A percentile compares a stretch with the other conserved stretches of the same genome.
phyloP scores from a whole-genome alignment of 805 yeast genomes.

The Candida insectalens region DNA sequence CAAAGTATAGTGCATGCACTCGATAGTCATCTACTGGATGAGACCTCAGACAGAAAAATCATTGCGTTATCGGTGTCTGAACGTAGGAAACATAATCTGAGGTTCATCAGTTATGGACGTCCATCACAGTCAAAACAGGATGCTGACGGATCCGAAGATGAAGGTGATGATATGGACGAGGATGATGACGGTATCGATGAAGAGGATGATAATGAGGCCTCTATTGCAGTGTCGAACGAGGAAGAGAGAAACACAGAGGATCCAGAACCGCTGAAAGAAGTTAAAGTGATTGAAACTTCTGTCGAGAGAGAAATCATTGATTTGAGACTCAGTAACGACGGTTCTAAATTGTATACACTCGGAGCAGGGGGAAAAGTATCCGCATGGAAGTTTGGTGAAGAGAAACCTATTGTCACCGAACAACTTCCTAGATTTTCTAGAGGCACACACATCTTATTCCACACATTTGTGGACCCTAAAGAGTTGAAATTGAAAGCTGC shows the following conservation, averaged over 20 bases:
- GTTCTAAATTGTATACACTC: conserved; percentile 22
- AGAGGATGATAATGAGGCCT: conserved; percentile 12
- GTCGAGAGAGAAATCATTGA: conserved; percentile 17
- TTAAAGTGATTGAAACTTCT: conserved; percentile 20
- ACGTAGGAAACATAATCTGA: conserved; percentile 22
- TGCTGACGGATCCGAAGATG: not conserved
- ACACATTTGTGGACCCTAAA: conserved; percentile 19
- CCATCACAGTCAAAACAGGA: not conserved
- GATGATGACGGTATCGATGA: conserved; percentile 18
- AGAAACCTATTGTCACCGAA: conserved; percentile 5
- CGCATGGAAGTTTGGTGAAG: conserved; percentile 13
- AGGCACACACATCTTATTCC: conserved; percentile 9
- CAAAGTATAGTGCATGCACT: conserved; percentile 32
- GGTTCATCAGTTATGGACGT: conserved; percentile 18
- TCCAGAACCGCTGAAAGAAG: conserved; percentile 22
- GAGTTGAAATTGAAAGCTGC: conserved; percentile 15
- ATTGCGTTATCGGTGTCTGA: conserved; percentile 27
- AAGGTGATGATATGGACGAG: conserved; percentile 9
- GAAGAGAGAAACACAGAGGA: conserved; percentile 23
- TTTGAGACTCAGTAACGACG: conserved; percentile 19
- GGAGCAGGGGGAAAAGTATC: conserved; percentile 22
- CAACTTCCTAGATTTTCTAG: conserved; percentile 6
- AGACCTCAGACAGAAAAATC: conserved; percentile 8
- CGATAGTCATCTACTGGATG: conserved; percentile 23
- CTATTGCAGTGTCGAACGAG: conserved; percentile 19